These are phyloP conservation scores for Dactylella cylindrospora DNA, from an alignment of 2,329 filamentous ascomycete genomes.

Conservation along the genomic window DNA sequence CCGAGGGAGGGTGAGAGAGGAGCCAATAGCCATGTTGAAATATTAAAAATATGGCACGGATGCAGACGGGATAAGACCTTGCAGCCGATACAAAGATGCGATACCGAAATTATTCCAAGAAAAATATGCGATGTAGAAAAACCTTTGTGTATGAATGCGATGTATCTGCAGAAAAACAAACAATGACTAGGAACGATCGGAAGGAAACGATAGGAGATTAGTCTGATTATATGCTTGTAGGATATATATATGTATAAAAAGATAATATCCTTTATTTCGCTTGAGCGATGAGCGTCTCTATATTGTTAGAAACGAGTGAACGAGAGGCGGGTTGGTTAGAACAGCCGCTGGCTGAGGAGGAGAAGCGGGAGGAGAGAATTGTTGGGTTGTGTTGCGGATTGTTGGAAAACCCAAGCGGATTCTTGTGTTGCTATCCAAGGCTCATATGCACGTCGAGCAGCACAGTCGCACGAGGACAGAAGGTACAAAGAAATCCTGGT, in stretches of 20 bases:
- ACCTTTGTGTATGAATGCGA: neutral
- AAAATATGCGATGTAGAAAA: neutral
- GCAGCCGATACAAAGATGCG: too few relatives aligned
- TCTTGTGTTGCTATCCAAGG: conserved; percentile 29
- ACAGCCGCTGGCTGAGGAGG: conserved; percentile 8
- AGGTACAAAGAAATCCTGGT: too few relatives aligned
- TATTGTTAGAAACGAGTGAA: conserved; percentile 14
- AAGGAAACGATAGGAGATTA: too few relatives aligned
- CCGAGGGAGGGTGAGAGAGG: conserved; percentile 23
- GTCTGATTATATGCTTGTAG: too few relatives aligned
- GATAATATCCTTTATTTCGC: too few relatives aligned
- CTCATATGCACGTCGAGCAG: conserved; percentile 37
- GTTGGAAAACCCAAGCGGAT: too few relatives aligned
- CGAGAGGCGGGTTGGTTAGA: conserved; percentile 27
- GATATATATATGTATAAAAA: too few relatives aligned
- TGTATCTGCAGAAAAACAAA: conserved; percentile 3
- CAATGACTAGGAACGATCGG: conserved; percentile 15
- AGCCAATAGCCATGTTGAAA: conserved; percentile 13
- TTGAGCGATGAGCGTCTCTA: conserved; percentile 7
- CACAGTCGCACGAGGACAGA: conserved; percentile 21
- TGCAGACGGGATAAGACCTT: neutral
- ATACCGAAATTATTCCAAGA: too few relatives aligned
- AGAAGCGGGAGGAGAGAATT: neutral
- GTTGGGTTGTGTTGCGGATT: conserved; percentile 20
- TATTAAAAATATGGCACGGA: conserved; percentile 15